Percentiles rank a stretch among this genome's conserved stretches.
Evolutionary conservation across 2,329 filamentous ascomycete genomes (phyloP).

Genomic region (Cladobotryum protrusum): DNA sequence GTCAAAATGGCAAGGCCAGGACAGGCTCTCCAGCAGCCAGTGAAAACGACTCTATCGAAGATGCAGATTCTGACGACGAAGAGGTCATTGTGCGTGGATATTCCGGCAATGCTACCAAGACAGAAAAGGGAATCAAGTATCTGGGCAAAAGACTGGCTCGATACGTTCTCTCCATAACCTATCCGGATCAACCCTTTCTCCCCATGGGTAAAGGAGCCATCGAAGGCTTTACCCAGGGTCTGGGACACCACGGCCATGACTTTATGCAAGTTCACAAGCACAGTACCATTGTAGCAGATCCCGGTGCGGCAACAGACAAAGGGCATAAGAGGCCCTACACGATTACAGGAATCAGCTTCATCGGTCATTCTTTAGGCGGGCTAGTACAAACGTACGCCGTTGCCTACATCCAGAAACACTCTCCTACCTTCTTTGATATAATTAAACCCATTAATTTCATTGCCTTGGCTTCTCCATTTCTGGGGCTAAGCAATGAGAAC

Average conservation of each 20-base stretch:
- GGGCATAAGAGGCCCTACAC: slow-evolving; percentile 57
- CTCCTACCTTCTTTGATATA: slow-evolving; percentile 78
- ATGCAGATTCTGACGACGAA: slow-evolving; percentile 65
- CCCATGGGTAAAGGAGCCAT: slow-evolving; percentile 52
- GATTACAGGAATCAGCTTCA: slow-evolving; percentile 91
- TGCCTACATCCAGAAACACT: slow-evolving; percentile 95
- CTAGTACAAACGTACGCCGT: slow-evolving; percentile 90
- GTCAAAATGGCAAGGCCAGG: slow-evolving; percentile 5
- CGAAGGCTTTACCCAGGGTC: slow-evolving; percentile 35
- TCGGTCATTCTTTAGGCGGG: slow-evolving; percentile 86
- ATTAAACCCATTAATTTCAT: slow-evolving; percentile 91
- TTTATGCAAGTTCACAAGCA: slow-evolving; percentile 50
- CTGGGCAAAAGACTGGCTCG: slow-evolving; percentile 90
- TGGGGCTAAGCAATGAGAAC: slow-evolving; percentile 95
- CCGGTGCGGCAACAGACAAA: slow-evolving; percentile 39
- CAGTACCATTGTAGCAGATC: slow-evolving; percentile 52
- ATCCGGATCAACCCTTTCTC: slow-evolving; percentile 85
- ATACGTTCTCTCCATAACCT: slow-evolving; percentile 83
- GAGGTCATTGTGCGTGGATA: slow-evolving; percentile 87
- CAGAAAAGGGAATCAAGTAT: slow-evolving; percentile 94
- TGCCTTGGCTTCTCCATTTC: slow-evolving; percentile 75
- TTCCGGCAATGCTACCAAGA: slow-evolving; percentile 81
- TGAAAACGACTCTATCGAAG: slow-evolving; percentile 28
- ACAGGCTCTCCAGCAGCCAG: slow-evolving; percentile 4
- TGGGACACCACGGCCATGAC: slow-evolving; percentile 35